Base-by-base conservation (phyloP, 495 filamentous ascomycete genomes). In the Aspergillus taichungensis region DNA sequence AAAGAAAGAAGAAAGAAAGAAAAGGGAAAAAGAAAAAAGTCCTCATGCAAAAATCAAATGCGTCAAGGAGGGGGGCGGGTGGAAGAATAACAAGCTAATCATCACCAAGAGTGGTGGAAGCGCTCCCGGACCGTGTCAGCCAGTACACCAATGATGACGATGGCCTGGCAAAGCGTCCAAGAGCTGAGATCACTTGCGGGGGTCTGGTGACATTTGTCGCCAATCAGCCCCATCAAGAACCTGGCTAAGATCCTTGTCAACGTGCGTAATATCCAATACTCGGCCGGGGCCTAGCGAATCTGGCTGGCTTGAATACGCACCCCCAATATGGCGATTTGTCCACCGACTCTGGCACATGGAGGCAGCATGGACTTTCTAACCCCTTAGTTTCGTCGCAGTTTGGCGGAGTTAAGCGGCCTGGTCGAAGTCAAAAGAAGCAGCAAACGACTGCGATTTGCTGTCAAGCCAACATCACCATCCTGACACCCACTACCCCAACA, bases 201-300 rank as follows among this genome's bases (percentile, higher is more conserved):
- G 51, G 47, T 57, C 54, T 53, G 50, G 43, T 51, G 51, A 54
- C 48, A 49, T 51, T 45, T 27, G 18, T 46, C 50, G 45, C 42
- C 42, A 38, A 48, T 42, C 39, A 46, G 40, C 39, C 38, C 32
- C 5, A 44, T 32, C 40, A 8, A 12, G 42, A 46, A 45, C 42
- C 48, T 45, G 44, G 37, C 40, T 37, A 36, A 24, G 6, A 49
- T 51, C 50, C 50, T 37, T 50, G 49, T 35, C 35, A 30, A 34
- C 9, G 40, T 46, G 49, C 45, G 52, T 55, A 50, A 55, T 53
- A 27, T 14, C 30, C 44, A 13, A 18, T 42, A 13, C 8, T 30
- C 30, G 13, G 40, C 12, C 5, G 12, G 24, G 30, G 11, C 30
- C 40, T 10, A 14, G 40, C 30, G 18, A 33, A 13, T 8, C 24